Base-by-base conservation (phyloP, 73 alveolate species). In the Paramecium biaurelia region DNA sequence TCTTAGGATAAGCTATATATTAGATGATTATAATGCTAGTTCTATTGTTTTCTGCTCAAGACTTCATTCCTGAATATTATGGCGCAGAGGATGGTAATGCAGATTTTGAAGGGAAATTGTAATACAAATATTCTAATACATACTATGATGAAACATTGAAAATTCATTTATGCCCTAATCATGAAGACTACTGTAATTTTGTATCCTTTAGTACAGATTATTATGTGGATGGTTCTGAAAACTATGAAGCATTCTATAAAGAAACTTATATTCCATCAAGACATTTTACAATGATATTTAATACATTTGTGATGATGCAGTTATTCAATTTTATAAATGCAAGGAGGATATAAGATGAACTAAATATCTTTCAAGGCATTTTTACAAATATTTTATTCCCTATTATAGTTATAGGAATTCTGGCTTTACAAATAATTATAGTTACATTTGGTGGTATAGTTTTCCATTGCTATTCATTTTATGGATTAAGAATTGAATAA, bases 261-360 rank as follows among this genome's bases (percentile, higher is more conserved):
- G 93, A 92, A 7, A 92, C 63, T 32, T 72, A 59, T 26, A 97
- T 98, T 9, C 96, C 98, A 10, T 92, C 98, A 45, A 85, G 99
- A 41, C 43, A 76, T 41, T 93, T 97, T 94, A 95, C 99, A 41
- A 38, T 93, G 34, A 94, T 97, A 58, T 98, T 98, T 70, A 97
- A 97, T 87, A 86, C 93, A 23, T 97, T 97, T 85, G 99, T 97
- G 28, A 34, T 86, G 88, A 76, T 97, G 90, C 97, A 97, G 63
- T 58, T 98, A 32, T 97, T 97, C 74, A 97, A 97, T 79, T 94
- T 96, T 86, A n/a, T 98, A 21, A 97, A 97, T 89, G 92, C 99
- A 15, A 92, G 99, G 86, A 94, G 93, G 42, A 97, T 97, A 49
- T 92, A 93, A 85, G 99, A 98, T 84, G 98, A 97, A 82, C 56